Evolutionary conservation across 2,329 filamentous ascomycete genomes (phyloP).

Genomic region (Chlorencoelia australis): DNA sequence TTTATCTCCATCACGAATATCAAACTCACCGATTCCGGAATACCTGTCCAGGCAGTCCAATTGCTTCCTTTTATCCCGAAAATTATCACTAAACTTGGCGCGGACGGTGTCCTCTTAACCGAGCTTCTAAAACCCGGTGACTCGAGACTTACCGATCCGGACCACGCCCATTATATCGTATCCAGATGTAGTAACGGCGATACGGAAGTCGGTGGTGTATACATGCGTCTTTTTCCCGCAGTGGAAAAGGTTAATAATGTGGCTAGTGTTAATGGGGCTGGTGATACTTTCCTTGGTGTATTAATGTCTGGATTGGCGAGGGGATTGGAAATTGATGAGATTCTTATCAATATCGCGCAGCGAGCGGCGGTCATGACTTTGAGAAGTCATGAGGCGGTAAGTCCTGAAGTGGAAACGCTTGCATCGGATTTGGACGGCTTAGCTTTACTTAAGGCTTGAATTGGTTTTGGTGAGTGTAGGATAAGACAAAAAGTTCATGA

Average conservation of each 20-base stretch:
- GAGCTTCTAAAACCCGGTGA: slow-evolving; percentile 60
- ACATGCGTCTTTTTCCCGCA: slow-evolving; percentile 60
- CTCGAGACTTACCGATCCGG: slow-evolving; percentile 50
- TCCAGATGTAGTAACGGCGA: slow-evolving; percentile 47
- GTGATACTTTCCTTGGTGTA: slow-evolving; percentile 85
- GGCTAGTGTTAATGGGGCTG: slow-evolving; percentile 86
- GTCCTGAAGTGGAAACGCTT: slow-evolving; percentile 7
- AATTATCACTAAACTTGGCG: slow-evolving; percentile 75
- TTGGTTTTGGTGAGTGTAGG: no score
- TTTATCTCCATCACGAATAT: slow-evolving; percentile 59
- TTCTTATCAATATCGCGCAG: slow-evolving; percentile 72
- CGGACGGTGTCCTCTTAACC: slow-evolving; percentile 51
- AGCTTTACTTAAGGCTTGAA: no score
- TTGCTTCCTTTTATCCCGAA: slow-evolving; percentile 82
- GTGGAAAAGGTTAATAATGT: slow-evolving; percentile 59
- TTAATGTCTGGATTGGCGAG: slow-evolving; percentile 68
- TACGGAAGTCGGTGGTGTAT: slow-evolving; percentile 60
- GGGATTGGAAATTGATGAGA: slow-evolving; percentile 33
- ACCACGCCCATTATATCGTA: slow-evolving; percentile 61
- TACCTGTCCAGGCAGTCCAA: slow-evolving; percentile 75
- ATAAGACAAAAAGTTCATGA: no score
- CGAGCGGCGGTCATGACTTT: slow-evolving; percentile 70
- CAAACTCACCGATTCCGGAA: slow-evolving; percentile 64
- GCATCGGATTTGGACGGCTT: no score
- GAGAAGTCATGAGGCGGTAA: slow-evolving; percentile 62